Conservation (phyloP, 352 stramenopile species). For the Achlya hypogyna region DNA sequence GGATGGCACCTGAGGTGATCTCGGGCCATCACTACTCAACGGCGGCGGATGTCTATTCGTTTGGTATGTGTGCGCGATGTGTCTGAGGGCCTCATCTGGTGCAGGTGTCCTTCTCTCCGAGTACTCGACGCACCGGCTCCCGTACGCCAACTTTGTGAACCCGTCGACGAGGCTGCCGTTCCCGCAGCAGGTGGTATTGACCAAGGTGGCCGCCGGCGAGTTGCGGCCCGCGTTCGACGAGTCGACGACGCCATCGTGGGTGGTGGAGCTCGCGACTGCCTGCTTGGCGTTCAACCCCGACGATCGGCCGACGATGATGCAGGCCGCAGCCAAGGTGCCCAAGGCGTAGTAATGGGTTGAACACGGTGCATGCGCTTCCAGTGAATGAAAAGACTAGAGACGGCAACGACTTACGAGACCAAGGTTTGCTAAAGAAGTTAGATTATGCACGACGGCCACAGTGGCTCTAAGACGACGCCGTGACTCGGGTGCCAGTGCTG, state of each 20-base stretch:
- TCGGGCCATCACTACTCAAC: slow-evolving; percentile 22
- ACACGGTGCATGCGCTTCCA: too few species aligned
- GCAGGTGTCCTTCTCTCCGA: slow-evolving; percentile 35
- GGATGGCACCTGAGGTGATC: slow-evolving; percentile 24
- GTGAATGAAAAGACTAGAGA: too few species aligned
- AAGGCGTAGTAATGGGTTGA: too few species aligned
- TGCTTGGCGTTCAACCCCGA: neutral
- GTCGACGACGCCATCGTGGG: neutral
- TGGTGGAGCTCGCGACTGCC: neutral
- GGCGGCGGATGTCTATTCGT: slow-evolving; percentile 26
- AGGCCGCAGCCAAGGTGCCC: neutral
- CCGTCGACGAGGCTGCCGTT: neutral
- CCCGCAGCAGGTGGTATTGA: neutral
- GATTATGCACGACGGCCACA: too few species aligned
- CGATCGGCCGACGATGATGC: neutral
- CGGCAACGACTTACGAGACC: too few species aligned
- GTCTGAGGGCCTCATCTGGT: neutral
- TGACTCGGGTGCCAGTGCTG: too few species aligned
- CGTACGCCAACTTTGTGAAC: slow-evolving; percentile 32
- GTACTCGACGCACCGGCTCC: slow-evolving; percentile 38
- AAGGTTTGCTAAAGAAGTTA: too few species aligned
- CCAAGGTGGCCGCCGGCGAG: neutral
- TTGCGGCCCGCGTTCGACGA: slow-evolving; percentile 1
- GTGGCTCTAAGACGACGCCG: too few species aligned
- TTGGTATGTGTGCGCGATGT: slow-evolving; percentile 21